A percentile compares a stretch with the other conserved stretches of the same genome.
Evolutionary conservation across 179 eudicot species (phyloP).

Genomic region (Beta corolliflora): DNA sequence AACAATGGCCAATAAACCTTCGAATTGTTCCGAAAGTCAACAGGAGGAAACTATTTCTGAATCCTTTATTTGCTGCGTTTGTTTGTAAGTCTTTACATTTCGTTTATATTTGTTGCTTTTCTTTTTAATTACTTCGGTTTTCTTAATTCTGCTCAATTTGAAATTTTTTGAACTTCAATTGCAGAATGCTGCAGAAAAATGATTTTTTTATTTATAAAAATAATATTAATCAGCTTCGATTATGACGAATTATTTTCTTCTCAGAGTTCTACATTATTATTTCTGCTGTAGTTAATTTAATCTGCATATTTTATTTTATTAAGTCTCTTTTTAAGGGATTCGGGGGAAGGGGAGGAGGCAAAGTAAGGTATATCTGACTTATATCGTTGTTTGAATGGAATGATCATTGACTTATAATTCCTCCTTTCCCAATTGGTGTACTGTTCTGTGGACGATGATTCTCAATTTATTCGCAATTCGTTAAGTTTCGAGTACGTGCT

Average conservation of each 20-base stretch:
- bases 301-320: background rate
- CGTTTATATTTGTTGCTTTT: background rate
- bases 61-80: slow-evolving; percentile 49
- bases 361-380: background rate
- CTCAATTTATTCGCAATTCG: background rate
- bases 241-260: background rate
- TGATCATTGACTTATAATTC: background rate
- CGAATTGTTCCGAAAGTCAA: slow-evolving; percentile 18
- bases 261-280: background rate
- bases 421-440: background rate
- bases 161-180: background rate
- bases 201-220: background rate
- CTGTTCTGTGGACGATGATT: background rate
- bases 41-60: slow-evolving; percentile 40
- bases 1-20: slow-evolving; percentile 9
- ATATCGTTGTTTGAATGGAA: background rate
- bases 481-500: background rate
- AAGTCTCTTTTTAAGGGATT: background rate
- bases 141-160: background rate
- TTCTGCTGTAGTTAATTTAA: background rate
- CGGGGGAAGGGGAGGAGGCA: background rate
- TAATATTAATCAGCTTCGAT: background rate
- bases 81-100: slow-evolving; percentile 37
- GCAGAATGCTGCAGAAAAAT: background rate
- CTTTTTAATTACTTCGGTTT: background rate